phyloP scores from a whole-genome alignment of 2,329 filamentous ascomycete species.

The Phoma sp. region DNA sequence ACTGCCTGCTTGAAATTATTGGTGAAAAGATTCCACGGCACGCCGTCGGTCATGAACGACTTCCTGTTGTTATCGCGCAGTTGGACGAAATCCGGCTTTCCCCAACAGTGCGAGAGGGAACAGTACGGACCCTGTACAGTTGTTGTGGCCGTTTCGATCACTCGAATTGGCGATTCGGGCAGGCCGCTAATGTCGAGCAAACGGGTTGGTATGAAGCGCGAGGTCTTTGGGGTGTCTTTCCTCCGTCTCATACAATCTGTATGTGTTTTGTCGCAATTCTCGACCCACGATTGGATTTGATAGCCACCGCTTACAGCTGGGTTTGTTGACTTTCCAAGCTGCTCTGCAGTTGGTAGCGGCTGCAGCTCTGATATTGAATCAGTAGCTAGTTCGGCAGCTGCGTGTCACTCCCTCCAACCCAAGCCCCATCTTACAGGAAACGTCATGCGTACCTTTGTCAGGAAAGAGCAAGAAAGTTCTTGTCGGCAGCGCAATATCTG shows the following conservation, averaged over 20 bases:
- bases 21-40: slow-evolving; percentile 21
- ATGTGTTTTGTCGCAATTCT: slow-evolving; percentile 26
- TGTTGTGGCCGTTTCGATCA: slow-evolving; percentile 24
- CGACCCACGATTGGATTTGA: slow-evolving; percentile 24
- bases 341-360: slow-evolving; percentile 9
- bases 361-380: slow-evolving; percentile 4
- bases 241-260: slow-evolving; percentile 23
- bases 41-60: slow-evolving; percentile 23
- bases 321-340: slow-evolving; percentile 17
- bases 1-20: slow-evolving; percentile 37
- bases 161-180: slow-evolving; percentile 4
- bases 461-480: slow-evolving; percentile 28
- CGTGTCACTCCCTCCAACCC: too few relatives aligned
- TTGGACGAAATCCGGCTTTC: slow-evolving; percentile 15
- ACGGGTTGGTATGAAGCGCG: slow-evolving; percentile 27
- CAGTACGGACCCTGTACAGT: slow-evolving; percentile 27
- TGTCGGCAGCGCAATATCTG: slow-evolving; percentile 9
- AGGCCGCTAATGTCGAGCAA: slow-evolving; percentile 25
- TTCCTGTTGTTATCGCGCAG: slow-evolving; percentile 12
- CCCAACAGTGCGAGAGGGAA: slow-evolving; percentile 35
- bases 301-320: slow-evolving; percentile 1
- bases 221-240: slow-evolving; percentile 4
- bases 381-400: not conserved
- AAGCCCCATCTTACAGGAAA: too few relatives aligned
- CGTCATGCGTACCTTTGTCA: slow-evolving; percentile 10